Conservation (phyloP, 495 filamentous ascomycete species). For the Echria macrotheca region DNA sequence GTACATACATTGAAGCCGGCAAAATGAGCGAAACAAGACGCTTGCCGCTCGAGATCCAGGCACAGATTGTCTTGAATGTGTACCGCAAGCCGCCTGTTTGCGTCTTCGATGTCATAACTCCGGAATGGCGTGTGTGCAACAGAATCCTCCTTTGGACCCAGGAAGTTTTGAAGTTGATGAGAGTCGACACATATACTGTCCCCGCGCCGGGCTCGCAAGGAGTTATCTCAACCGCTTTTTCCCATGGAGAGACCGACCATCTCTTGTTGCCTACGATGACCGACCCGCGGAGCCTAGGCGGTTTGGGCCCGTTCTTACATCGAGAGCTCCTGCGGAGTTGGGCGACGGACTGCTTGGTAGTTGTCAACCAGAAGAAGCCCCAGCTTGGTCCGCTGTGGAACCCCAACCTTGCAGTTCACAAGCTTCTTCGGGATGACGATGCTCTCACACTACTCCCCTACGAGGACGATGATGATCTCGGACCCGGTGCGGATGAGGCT, state of each 20-base stretch:
- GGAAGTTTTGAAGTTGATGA: constrained; percentile 1
- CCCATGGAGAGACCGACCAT: background rate
- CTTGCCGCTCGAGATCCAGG: constrained; percentile 11
- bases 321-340: constrained; percentile 3
- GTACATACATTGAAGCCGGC: too few relatives aligned
- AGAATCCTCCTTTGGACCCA: constrained; percentile 1
- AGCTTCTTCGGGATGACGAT: background rate
- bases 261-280: background rate
- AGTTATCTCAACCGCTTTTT: constrained; percentile 1
- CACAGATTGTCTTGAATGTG: constrained; percentile 4
- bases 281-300: background rate
- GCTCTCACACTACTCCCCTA: background rate
- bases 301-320: background rate
- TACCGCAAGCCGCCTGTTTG: constrained; percentile 3
- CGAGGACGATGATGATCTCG: background rate
- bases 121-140: constrained; percentile 11
- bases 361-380: background rate
- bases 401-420: background rate
- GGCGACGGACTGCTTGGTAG: background rate
- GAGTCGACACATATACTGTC: constrained; percentile 13
- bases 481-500: background rate
- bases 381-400: background rate
- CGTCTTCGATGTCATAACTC: constrained; percentile 8
- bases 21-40: background rate
- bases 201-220: background rate